Evolutionary conservation across 345 rosid species (phyloP).

Genomic region (Populus davidiana): DNA sequence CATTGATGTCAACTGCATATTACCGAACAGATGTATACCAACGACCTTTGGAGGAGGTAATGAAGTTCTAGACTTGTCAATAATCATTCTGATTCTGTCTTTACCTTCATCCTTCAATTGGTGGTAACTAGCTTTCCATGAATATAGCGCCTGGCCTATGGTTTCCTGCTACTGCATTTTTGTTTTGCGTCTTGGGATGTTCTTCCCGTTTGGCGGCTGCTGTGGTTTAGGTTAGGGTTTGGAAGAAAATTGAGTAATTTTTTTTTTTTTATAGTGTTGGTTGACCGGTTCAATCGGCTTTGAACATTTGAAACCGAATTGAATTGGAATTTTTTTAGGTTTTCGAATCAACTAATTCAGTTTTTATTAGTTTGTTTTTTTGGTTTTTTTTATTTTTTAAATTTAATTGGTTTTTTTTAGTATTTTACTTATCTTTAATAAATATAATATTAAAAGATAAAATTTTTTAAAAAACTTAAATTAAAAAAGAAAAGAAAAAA

Average conservation of each 20-base stretch:
- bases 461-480: too few species aligned
- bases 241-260: too few species aligned
- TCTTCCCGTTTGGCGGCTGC: background rate
- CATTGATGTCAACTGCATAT: conserved; percentile 85
- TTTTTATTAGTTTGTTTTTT: too few species aligned
- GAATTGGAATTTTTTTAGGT: too few species aligned
- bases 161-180: background rate
- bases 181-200: background rate
- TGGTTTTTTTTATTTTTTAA: too few species aligned
- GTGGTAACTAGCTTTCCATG: background rate
- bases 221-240: too few species aligned
- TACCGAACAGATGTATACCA: conserved; percentile 77
- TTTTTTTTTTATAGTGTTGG: too few species aligned
- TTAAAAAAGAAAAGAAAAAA: too few species aligned
- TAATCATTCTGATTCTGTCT: background rate
- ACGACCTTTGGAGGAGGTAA: conserved; percentile 56
- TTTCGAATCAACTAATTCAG: too few species aligned
- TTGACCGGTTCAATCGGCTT: too few species aligned
- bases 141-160: background rate
- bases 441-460: background rate
- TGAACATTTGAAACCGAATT: accelerated
- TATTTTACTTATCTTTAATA: background rate
- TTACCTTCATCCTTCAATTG: background rate
- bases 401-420: too few species aligned
- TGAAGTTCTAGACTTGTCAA: background rate